Base-by-base conservation (phyloP, 192 early-diverging fungal species). In the Podochytrium sp. region DNA sequence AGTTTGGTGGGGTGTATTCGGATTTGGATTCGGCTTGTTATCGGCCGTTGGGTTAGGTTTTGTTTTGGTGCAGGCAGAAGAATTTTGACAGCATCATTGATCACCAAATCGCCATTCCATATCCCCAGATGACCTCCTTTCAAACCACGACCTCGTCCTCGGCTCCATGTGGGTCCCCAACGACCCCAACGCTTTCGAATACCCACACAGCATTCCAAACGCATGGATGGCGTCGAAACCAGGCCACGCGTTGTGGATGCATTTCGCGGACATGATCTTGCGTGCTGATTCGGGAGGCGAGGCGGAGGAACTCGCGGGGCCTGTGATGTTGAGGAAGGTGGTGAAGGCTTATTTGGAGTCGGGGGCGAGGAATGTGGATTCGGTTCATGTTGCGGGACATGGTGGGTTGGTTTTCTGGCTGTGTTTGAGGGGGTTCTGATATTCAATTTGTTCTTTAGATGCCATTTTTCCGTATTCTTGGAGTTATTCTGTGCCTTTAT, bases 221-320 rank as follows among this genome's bases (percentile, higher is more conserved):
- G 81, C 80, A 43, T 82, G 68, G 70, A 75, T 82, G 81, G 81
- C 80, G 20, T 64, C 65, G 39, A 60, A 42, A 23, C 80, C 80
- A 33, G 81, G 79, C 0, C 81, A 82, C 52, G 34, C 78, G 6
- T 81, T 82, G 25, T 82, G 81, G 79, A 52, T 82, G 61, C 49
- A 60, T 39, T 51, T 57, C 27, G 51, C 73, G 14, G 16, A 65
- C 25, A 18, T 51, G 58, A 73, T 81, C 42, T 33, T 75, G 64
- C 25, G 62, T 27, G 16, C 12, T 6, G 42, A 40, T 6, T 34
- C 60, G 6, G 29, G 25, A 1, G 14, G 37, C 2, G 51, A 29
- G 14, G n/a, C 25, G 20, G 63, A 73, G 25, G 76, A 79, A 52
- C 3, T n/a, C 49, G 23, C 74, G 35, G 74, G 63, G 23, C 63